A percentile compares a stretch with the other conserved stretches of the same genome.
Evolutionary conservation across 352 stramenopile genomes (phyloP).

Genomic region (Thraustochytrium striatum): DNA sequence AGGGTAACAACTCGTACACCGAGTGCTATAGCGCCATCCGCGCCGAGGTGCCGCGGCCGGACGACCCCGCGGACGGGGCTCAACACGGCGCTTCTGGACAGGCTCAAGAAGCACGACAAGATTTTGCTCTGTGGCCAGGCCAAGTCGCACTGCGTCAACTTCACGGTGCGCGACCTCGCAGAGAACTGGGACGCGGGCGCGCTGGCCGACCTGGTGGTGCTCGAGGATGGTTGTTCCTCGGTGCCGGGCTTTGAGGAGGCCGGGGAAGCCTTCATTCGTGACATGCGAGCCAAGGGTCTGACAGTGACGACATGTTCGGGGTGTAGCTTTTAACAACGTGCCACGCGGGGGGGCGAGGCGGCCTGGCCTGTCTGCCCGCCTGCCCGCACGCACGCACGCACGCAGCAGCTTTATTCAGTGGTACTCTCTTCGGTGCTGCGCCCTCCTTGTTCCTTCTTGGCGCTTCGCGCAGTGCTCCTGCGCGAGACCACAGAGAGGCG

Average conservation of each 20-base stretch:
- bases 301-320: background rate
- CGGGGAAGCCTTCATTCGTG: slow-evolving; percentile 53
- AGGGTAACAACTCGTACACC: slow-evolving; percentile 88
- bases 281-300: slow-evolving; percentile 50
- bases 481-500: background rate
- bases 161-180: slow-evolving; percentile 85
- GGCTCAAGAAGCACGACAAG: slow-evolving; percentile 72
- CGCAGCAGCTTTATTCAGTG: background rate
- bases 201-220: slow-evolving; percentile 65
- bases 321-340: background rate
- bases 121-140: slow-evolving; percentile 88
- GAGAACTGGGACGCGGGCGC: slow-evolving; percentile 70
- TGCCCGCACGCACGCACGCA: too few relatives aligned
- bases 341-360: too few relatives aligned
- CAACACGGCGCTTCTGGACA: slow-evolving; percentile 74
- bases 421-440: background rate
- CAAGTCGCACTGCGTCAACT: slow-evolving; percentile 94
- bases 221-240: slow-evolving; percentile 57
- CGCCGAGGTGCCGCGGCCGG: slow-evolving; percentile 79
- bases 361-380: too few relatives aligned
- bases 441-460: background rate
- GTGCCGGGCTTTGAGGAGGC: slow-evolving; percentile 63
- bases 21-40: slow-evolving; percentile 90
- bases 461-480: background rate
- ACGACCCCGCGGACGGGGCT: slow-evolving; percentile 66